Conservation (phyloP, 169 alveolate species). For the Hepatocystis sp. region DNA sequence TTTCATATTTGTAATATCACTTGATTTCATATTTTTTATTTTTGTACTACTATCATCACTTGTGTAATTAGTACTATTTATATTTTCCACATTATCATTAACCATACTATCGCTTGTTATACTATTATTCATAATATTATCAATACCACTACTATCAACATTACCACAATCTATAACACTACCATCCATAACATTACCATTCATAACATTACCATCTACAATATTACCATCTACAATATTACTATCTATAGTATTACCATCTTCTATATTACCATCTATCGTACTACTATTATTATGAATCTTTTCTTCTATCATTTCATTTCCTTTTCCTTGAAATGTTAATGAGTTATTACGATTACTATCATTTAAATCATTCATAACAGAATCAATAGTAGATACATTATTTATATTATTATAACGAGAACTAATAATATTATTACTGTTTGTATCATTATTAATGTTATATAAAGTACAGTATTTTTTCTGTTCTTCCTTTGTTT, state of each 20-base stretch:
- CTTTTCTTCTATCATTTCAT: conserved; percentile 6
- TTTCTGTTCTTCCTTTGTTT: conserved; percentile 25
- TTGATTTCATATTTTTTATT: background rate
- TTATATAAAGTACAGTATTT: conserved; percentile 22
- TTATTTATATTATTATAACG: too few species aligned
- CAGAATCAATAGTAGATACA: conserved; percentile 3
- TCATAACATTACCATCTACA: background rate
- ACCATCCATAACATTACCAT: background rate
- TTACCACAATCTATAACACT: background rate
- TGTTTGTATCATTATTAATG: too few species aligned
- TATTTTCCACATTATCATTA: too few species aligned
- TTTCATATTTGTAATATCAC: conserved; percentile 20
- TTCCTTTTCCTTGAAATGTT: conserved; percentile 8
- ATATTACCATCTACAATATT: background rate
- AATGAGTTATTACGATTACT: background rate
- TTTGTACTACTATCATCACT: conserved; percentile 25
- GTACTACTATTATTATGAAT: conserved; percentile 9
- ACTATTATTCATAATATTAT: too few species aligned
- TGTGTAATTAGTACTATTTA: background rate
- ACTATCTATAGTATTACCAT: background rate
- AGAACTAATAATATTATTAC: too few species aligned
- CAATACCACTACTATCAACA: background rate
- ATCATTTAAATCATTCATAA: conserved; percentile 14
- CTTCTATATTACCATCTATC: too few species aligned
- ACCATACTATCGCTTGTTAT: too few species aligned